Base-by-base conservation (phyloP, 371 early-diverging fungal species). In the Capillidium heterosporum region DNA sequence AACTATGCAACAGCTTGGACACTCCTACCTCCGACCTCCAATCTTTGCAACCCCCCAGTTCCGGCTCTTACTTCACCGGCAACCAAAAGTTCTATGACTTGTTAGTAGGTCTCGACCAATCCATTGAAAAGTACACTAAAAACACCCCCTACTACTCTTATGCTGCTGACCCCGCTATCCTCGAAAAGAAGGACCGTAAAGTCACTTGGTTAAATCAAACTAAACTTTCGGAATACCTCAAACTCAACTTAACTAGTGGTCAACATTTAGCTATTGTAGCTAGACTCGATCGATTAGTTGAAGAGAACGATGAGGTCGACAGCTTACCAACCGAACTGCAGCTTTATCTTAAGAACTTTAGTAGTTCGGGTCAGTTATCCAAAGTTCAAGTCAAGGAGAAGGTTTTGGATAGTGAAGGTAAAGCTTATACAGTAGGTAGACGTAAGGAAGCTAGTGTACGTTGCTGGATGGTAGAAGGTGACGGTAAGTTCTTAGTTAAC, bases 31-130 rank as follows among this genome's bases (percentile, higher is more conserved):
- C n/a, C n/a, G n/a, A n/a, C n/a, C n/a, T n/a, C n/a, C n/a, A n/a
- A n/a, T n/a, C n/a, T n/a, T n/a, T n/a, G n/a, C n/a, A n/a, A n/a
- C n/a, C n/a, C n/a, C 88, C 88, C 2, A 70, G 67, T 32, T 79
- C 85, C 7, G 65, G 80, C 1, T 81, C 89, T 7, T 95, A 91
- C 67, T 95, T 95, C 63, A 91, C 91, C 28, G 86, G 86, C 1
- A 86, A 89, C 65, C 82, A 84, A 57, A 71, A 73, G 54, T 90
- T 84, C 73, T 82, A 82, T 60, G 80, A 82, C 52, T 70, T 84
- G 28, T 61, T 89, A 13, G 80, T 82, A 46, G 75, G 77, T 5
- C 61, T 90, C 40, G 83, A 86, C 63, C 70, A 71, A 15, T 67
- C 84, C 19, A 67, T 80, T 46, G 69, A 77, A 44, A 70, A 69